These are phyloP conservation scores for Puccinia horiana DNA, from an alignment of 1,284 basidiomycete genomes.

Conservation along the genomic window DNA sequence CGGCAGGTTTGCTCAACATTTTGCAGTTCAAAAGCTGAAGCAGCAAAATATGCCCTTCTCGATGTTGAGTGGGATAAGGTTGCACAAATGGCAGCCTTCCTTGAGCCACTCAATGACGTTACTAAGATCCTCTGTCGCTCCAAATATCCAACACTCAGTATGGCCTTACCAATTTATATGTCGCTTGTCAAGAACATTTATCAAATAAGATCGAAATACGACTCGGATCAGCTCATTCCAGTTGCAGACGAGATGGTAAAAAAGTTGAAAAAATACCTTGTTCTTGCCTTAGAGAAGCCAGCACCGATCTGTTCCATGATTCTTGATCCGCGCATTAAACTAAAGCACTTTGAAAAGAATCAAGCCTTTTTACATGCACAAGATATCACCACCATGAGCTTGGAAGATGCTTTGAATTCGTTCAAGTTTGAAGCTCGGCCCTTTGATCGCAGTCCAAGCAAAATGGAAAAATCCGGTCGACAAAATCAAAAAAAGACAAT, in stretches of 20 bases:
- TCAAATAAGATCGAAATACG: not conserved
- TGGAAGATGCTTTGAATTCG: not conserved
- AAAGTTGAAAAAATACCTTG: not conserved
- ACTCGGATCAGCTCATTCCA: not conserved
- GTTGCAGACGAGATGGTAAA: not conserved
- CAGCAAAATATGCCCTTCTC: not conserved
- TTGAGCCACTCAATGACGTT: not conserved
- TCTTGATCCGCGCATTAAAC: slow-evolving; percentile 2
- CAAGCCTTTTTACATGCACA: not conserved
- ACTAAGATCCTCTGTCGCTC: slow-evolving; percentile 16
- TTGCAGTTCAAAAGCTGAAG: not conserved
- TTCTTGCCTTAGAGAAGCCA: not conserved
- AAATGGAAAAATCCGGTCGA: not conserved
- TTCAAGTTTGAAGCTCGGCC: not conserved
- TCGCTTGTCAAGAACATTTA: not conserved
- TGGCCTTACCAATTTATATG: slow-evolving; percentile 16
- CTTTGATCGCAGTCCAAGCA: not conserved
- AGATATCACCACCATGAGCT: not conserved
- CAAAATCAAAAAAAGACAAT: not conserved
- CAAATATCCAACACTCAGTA: slow-evolving; percentile 20
- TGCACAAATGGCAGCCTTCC: not conserved
- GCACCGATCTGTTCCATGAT: not conserved
- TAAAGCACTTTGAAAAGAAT: not conserved
- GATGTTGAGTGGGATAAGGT: not conserved
- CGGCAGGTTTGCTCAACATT: not conserved